These are phyloP conservation scores for Stromatinia cepivora DNA, from an alignment of 2,329 filamentous ascomycete species.

Conservation along the genomic window DNA sequence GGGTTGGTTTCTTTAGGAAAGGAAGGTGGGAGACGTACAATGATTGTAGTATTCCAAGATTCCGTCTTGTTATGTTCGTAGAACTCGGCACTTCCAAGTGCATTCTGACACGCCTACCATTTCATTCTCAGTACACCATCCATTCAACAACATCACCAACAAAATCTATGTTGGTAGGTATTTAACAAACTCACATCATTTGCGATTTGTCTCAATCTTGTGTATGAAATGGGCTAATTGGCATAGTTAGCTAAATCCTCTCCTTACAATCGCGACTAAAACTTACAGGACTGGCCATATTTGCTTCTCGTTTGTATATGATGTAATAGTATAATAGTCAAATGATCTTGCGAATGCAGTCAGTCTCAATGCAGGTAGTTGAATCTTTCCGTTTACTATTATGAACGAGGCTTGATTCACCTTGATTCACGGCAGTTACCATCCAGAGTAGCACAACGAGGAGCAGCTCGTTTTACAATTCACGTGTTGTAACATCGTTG, in stretches of 20 bases:
- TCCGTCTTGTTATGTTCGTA: slow-evolving; percentile 88
- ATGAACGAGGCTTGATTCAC: background rate
- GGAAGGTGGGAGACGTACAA: slow-evolving; percentile 60
- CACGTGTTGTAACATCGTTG: background rate
- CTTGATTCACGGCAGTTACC: background rate
- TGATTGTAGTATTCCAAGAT: slow-evolving; percentile 89
- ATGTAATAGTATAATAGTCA: background rate
- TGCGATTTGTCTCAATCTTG: slow-evolving; percentile 81
- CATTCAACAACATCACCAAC: background rate
- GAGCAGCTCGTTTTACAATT: background rate
- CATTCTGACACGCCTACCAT: slow-evolving; percentile 74
- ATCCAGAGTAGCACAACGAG: background rate
- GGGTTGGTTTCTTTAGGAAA: background rate
- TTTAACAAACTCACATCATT: slow-evolving; percentile 62
- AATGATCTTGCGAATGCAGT: background rate
- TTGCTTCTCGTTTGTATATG: slow-evolving; percentile 15
- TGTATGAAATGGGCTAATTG: slow-evolving; percentile 69
- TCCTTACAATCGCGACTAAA: background rate
- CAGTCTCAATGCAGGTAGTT: background rate
- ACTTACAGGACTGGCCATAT: slow-evolving; percentile 33
- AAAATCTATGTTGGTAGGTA: background rate
- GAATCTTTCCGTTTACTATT: slow-evolving; percentile 1
- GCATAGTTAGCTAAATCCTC: slow-evolving; percentile 18
- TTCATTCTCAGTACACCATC: slow-evolving; percentile 8
- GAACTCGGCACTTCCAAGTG: slow-evolving; percentile 70